phyloP scores from a whole-genome alignment of 2,329 filamentous ascomycete genomes.

The Fusarium luffae region DNA sequence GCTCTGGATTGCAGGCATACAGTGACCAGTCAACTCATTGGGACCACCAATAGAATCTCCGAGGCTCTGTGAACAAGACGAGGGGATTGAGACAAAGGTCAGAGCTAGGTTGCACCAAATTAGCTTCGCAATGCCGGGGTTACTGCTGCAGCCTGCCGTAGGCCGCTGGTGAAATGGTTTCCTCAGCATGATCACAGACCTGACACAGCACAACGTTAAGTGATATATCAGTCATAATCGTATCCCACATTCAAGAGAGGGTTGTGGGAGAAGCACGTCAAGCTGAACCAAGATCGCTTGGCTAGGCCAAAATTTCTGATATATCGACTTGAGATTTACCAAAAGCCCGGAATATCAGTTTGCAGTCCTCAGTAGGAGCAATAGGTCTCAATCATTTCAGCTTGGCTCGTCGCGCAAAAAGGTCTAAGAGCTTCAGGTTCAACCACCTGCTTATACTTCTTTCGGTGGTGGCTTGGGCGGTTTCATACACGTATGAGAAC shows the following conservation, averaged over 20 bases:
- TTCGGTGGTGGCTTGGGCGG: not conserved
- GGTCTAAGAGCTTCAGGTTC: not conserved
- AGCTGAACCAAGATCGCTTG: not conserved
- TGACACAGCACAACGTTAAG: slow-evolving; percentile 23
- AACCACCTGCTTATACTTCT: not conserved
- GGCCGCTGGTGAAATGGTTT: slow-evolving; percentile 6
- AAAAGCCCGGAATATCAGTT: not conserved
- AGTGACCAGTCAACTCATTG: slow-evolving; percentile 6
- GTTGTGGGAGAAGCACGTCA: not conserved
- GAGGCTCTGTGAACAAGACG: not conserved
- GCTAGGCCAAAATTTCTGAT: slow-evolving; percentile 4
- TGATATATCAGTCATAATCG: slow-evolving; percentile 19
- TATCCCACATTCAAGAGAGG: not conserved
- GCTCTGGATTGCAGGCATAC: slow-evolving; percentile 10
- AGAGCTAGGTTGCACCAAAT: not conserved
- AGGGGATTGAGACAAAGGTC: not conserved
- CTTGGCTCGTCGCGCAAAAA: not conserved
- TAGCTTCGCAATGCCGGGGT: slow-evolving; percentile 5
- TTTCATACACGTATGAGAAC: not conserved
- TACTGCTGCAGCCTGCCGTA: slow-evolving; percentile 28
- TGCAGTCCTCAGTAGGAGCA: not conserved
- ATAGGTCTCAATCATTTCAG: not conserved
- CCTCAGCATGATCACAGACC: slow-evolving; percentile 9
- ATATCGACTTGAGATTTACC: slow-evolving; percentile 2
- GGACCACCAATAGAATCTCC: not conserved